phyloP scores from a whole-genome alignment of 345 rosid genomes.

The Anastatica hierochuntica region DNA sequence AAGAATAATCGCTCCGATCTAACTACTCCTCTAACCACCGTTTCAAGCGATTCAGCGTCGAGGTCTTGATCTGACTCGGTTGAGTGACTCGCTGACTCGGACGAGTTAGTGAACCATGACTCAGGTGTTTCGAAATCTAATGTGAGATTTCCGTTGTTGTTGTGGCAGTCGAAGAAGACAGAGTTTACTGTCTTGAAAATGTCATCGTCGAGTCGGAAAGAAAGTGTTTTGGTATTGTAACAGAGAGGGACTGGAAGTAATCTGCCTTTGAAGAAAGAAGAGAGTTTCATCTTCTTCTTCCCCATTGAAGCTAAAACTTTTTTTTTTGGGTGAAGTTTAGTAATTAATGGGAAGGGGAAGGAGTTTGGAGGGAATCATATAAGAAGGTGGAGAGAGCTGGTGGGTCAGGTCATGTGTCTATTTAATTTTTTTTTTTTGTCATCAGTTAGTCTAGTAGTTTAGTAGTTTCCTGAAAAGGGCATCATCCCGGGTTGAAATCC shows the following conservation, averaged over 20 bases:
- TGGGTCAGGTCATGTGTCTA: constrained; percentile 21
- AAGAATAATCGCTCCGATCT: constrained; percentile 72
- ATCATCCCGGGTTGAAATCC: no score
- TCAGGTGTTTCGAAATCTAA: constrained; percentile 16
- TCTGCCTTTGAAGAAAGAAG: no score
- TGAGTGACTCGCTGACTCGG: constrained; percentile 27
- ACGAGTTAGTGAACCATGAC: constrained; percentile 30
- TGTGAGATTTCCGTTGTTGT: no score
- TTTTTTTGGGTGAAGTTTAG: neutral
- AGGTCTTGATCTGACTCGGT: constrained; percentile 27
- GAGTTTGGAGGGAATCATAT: constrained; percentile 28
- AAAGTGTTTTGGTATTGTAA: constrained; percentile 55
- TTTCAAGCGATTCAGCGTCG: constrained; percentile 40
- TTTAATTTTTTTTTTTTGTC: neutral
- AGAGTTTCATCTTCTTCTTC: constrained; percentile 40
- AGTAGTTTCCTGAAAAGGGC: no score
- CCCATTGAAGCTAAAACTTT: neutral
- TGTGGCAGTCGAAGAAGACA: constrained; percentile 33
- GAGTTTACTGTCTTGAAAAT: constrained; percentile 75
- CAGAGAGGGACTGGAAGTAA: constrained; percentile 61
- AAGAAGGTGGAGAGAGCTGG: neutral
- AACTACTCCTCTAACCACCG: constrained; percentile 45
- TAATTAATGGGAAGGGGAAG: constrained; percentile 13
- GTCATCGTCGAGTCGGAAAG: constrained; percentile 50
- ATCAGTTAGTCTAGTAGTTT: no score